Conservation (phyloP, 495 filamentous ascomycete species). For the Hypomontagnella submonticulosa region DNA sequence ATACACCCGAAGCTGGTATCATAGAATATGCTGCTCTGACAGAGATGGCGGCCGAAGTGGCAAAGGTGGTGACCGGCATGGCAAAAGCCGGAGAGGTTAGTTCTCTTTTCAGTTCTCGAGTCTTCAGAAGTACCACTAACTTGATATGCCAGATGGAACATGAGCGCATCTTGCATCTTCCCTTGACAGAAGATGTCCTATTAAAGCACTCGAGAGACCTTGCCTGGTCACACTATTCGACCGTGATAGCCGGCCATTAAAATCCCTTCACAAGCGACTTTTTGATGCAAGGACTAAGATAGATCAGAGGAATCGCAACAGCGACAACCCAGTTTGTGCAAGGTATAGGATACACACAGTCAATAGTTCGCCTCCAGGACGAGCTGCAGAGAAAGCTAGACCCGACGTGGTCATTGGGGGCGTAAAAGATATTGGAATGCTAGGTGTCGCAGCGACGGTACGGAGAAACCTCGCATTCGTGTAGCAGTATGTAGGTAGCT, state of each 20-base stretch:
- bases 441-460: conserved; percentile 7
- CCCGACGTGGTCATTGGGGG: neutral
- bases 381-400: neutral
- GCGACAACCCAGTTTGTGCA: conserved; percentile 1
- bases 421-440: neutral
- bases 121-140: conserved; percentile 24
- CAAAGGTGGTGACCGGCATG: conserved; percentile 68
- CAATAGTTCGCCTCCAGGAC: conserved; percentile 13
- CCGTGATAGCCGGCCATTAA: conserved; percentile 41
- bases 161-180: conserved; percentile 69
- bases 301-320: neutral
- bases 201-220: conserved; percentile 74
- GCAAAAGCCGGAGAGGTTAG: conserved; percentile 67
- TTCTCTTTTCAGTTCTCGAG: conserved; percentile 19
- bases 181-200: conserved; percentile 76
- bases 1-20: conserved; percentile 60
- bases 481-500: conserved; percentile 39
- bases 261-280: neutral
- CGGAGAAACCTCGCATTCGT: conserved; percentile 20
- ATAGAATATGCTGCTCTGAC: conserved; percentile 71
- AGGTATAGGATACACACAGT: conserved; percentile 24
- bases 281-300: conserved; percentile 6
- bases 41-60: conserved; percentile 81
- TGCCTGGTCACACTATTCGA: conserved; percentile 71
- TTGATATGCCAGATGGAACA: conserved; percentile 49